Percentiles rank a stretch among this genome's conserved stretches.
Conservation (phyloP, 352 stramenopile species). For the Globisporangium viniferum region DNA sequence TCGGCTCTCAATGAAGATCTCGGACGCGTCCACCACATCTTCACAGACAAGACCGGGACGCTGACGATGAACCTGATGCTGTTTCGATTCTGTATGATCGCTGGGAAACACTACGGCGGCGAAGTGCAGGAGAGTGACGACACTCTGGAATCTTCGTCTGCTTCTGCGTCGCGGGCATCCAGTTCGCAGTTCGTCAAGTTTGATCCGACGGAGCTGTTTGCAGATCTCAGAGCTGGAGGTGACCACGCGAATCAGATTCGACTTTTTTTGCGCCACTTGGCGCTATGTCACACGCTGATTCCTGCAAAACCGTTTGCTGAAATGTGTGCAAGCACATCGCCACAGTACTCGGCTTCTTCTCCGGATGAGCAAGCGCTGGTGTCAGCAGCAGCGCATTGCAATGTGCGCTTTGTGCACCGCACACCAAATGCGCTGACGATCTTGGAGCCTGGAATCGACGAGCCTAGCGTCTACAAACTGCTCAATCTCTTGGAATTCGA, state of each 20-base stretch:
- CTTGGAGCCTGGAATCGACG: conserved; percentile 36
- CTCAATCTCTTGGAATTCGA: conserved; percentile 97
- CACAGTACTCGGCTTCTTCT: conserved; percentile 79
- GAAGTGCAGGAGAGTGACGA: conserved; percentile 29
- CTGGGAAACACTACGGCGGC: conserved; percentile 90
- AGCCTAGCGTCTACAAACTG: conserved; percentile 75
- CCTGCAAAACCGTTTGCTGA: conserved; percentile 60
- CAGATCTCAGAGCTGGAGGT: conserved; percentile 39
- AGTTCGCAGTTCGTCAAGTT: conserved; percentile 56
- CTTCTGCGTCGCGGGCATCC: neutral
- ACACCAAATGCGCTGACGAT: conserved; percentile 59
- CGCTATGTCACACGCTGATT: conserved; percentile 79
- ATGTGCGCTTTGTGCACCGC: conserved; percentile 76
- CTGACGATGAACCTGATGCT: conserved; percentile 96
- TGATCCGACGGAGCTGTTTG: conserved; percentile 63
- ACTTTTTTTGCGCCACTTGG: conserved; percentile 71
- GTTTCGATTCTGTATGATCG: conserved; percentile 95
- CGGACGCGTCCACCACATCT: conserved; percentile 89
- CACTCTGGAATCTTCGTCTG: neutral
- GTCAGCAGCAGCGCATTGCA: conserved; percentile 67
- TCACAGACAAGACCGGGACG: conserved; percentile 95
- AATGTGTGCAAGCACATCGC: conserved; percentile 72
- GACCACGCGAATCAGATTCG: conserved; percentile 42
- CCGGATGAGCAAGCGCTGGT: conserved; percentile 81
- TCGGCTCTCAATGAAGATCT: conserved; percentile 91